Evolutionary conservation across 2,329 filamentous ascomycete genomes (phyloP).

Genomic region (Fonsecaea erecta): DNA sequence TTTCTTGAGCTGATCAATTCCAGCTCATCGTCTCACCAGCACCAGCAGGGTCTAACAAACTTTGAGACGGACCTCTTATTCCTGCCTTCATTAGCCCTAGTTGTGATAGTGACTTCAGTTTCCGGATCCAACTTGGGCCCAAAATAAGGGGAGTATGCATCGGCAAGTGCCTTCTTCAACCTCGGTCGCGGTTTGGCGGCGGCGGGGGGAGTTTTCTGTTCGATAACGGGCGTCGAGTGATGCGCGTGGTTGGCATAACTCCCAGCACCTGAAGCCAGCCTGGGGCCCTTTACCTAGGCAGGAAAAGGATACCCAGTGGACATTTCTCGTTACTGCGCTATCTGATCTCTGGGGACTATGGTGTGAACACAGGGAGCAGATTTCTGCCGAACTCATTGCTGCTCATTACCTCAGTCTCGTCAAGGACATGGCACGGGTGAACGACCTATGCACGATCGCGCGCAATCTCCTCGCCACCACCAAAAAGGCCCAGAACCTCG

Average conservation of each 20-base stretch:
- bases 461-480: constrained; percentile 66
- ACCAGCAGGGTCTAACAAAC: neutral
- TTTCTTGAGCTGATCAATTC: neutral
- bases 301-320: neutral
- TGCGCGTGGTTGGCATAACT: neutral
- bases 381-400: constrained; percentile 60
- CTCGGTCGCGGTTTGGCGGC: constrained; percentile 62
- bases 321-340: neutral
- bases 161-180: constrained; percentile 88
- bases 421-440: constrained; percentile 66
- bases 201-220: constrained; percentile 12
- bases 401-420: constrained; percentile 62
- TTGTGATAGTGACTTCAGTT: constrained; percentile 93
- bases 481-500: constrained; percentile 66
- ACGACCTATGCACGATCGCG: constrained; percentile 65
- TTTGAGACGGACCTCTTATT: neutral
- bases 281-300: neutral
- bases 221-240: neutral
- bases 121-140: constrained; percentile 81
- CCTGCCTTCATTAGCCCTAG: constrained; percentile 60
- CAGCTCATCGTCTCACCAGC: neutral
- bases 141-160: constrained; percentile 90
- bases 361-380: neutral
- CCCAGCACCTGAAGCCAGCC: neutral
- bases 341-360: neutral